Conservation (phyloP, 2,329 filamentous ascomycete species). For the Cladosporium sp. region DNA sequence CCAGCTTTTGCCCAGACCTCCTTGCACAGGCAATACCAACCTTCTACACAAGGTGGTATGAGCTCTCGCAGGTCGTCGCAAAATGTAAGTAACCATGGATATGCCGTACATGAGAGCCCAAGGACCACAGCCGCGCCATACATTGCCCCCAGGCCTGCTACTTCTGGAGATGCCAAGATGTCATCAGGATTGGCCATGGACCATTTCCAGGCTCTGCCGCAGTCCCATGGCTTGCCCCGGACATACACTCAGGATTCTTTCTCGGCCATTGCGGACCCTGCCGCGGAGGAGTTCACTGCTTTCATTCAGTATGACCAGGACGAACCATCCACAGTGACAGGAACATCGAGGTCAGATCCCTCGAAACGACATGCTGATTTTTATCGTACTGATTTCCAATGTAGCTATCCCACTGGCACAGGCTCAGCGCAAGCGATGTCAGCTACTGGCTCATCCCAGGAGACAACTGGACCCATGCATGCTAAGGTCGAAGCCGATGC, state of each 20-base stretch:
- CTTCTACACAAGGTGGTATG: constrained; percentile 16
- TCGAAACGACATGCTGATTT: not conserved
- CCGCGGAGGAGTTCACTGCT: constrained; percentile 29
- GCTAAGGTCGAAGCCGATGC: not conserved
- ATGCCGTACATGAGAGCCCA: constrained; percentile 13
- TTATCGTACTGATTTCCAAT: constrained; percentile 23
- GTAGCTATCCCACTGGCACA: constrained; percentile 22
- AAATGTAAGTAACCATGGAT: constrained; percentile 20
- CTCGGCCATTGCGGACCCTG: constrained; percentile 20
- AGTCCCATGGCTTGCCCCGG: constrained; percentile 2
- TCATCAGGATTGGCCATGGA: constrained; percentile 5
- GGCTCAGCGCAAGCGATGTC: not conserved
- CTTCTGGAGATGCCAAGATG: constrained; percentile 7
- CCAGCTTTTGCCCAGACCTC: constrained; percentile 16
- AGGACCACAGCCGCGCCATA: constrained; percentile 6
- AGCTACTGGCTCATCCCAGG: not conserved
- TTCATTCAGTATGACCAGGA: constrained; percentile 35
- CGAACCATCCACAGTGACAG: constrained; percentile 11
- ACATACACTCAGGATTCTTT: constrained; percentile 14
- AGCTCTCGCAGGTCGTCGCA: constrained; percentile 18
- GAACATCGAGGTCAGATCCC: constrained; percentile 29
- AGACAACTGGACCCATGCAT: not conserved
- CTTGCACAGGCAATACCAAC: constrained; percentile 11
- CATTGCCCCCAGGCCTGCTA: not conserved
- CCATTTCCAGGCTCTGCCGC: constrained; percentile 4